phyloP scores from a whole-genome alignment of 257 asterid genomes.

The Datura wrightii region DNA sequence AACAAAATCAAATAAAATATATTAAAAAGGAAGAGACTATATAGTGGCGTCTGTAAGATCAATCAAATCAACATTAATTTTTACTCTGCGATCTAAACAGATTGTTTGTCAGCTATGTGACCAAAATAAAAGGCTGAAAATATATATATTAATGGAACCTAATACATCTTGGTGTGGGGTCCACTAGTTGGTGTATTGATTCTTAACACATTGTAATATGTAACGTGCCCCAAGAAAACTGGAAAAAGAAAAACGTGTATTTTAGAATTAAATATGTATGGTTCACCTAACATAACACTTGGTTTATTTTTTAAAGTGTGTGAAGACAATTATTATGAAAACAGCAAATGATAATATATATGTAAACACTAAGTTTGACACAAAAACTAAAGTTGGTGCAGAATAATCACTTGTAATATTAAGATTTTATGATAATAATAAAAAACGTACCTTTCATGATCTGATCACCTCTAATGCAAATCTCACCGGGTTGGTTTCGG shows the following conservation, averaged over 20 bases:
- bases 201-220: not conserved
- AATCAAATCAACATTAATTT: not conserved
- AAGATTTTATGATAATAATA: not conserved
- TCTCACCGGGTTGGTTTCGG: conserved; percentile 83
- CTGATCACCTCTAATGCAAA: conserved; percentile 86
- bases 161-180: not conserved
- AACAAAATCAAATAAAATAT: too few species aligned
- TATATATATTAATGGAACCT: not conserved
- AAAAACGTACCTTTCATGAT: conserved; percentile 83
- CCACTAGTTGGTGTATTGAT: not conserved
- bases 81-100: not conserved
- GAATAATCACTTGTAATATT: not conserved
- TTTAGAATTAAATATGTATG: not conserved
- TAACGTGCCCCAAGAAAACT: not conserved
- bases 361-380: not conserved
- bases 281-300: conserved; percentile 5
- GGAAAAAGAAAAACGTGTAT: not conserved
- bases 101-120: not conserved
- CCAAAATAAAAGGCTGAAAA: not conserved
- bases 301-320: not conserved
- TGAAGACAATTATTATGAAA: too few species aligned
- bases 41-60: not conserved
- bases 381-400: not conserved
- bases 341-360: not conserved
- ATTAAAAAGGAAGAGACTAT: too few species aligned